These are phyloP conservation scores for Suillus weaverae DNA, from an alignment of 768 basidiomycete species.

Conservation along the genomic window DNA sequence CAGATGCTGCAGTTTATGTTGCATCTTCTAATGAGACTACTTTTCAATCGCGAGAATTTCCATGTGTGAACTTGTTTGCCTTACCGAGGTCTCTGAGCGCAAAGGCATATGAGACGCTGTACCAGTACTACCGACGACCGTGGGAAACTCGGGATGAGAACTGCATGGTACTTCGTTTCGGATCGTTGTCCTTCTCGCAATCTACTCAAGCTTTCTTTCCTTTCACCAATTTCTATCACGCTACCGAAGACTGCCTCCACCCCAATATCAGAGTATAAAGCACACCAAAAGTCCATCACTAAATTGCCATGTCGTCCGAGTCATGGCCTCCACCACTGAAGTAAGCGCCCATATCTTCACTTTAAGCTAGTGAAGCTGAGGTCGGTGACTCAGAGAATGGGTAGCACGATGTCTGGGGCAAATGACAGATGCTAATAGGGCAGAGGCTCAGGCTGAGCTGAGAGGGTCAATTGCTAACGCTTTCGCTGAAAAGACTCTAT, in stretches of 20 bases:
- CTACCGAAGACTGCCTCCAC: background rate
- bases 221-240: constrained; percentile 10
- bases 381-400: constrained; percentile 70
- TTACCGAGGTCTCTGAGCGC: background rate
- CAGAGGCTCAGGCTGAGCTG: constrained; percentile 89
- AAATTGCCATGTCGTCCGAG: constrained; percentile 61
- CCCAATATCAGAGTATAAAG: background rate
- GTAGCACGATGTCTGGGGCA: constrained; percentile 91
- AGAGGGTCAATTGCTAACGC: constrained; percentile 96
- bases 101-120: background rate
- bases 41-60: constrained; percentile 4
- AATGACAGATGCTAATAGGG: constrained; percentile 85
- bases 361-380: constrained; percentile 13
- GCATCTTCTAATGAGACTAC: constrained; percentile 25
- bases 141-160: constrained; percentile 20
- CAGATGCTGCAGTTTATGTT: constrained; percentile 20
- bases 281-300: background rate
- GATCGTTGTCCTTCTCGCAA: background rate
- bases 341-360: constrained; percentile 38
- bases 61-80: background rate
- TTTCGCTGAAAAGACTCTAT: constrained; percentile 78
- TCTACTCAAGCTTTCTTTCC: background rate
- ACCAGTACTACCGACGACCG: constrained; percentile 11
- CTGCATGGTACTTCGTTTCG: background rate
- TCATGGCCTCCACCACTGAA: constrained; percentile 82